Base-by-base conservation (phyloP, 228 moss, liverwort and hornwort genomes). In the Sphagnum magellanicum region DNA sequence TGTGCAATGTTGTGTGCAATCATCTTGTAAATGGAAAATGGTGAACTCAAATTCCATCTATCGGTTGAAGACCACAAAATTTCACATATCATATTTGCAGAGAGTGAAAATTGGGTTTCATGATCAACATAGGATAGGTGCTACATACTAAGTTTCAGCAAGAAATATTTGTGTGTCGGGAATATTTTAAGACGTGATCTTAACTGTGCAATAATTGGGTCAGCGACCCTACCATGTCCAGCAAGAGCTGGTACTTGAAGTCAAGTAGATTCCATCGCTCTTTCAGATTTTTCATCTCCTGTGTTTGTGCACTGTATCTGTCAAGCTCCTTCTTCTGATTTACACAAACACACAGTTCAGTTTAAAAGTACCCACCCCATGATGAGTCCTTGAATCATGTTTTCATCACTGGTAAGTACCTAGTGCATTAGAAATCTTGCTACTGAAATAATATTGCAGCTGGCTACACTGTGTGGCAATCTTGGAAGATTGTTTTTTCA, bases 251-350 rank as follows among this genome's bases (percentile, higher is more conserved):
- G 74, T 90, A 90, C 70, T 97, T 91, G 52, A 91, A 93, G 67
- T 97, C 91, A 75, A 97, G 75, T 74, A 91, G 81, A 78, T 93
- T 91, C 97, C 97, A 93, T 48, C 82, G 65, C 73, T 97, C 93
- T 80, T 90, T 91, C 32, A 93, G 73, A 55, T 87, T 85, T 81
- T 93, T 90, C 75, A 91, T 92, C 76, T 96, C 96, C 72, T 89
- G 89, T 60, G 78, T 86, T 78, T 93, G 96, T 61, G 70, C 66
- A 70, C 78, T 74, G 68, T 86, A 90, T 59, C 63, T 88, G 46
- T 96, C 96, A 17, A 89, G 68, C 53, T 96, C 89, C 65, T 88
- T 93, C 58, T 77, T 90, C 95, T 95, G 83, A 16, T 32, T 32
- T 3, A 32, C 32, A 32, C 32, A 32, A 32, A 32, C 32, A 32